Base-by-base conservation (phyloP, 306 rosid genomes). In the Trifolium pratense region DNA sequence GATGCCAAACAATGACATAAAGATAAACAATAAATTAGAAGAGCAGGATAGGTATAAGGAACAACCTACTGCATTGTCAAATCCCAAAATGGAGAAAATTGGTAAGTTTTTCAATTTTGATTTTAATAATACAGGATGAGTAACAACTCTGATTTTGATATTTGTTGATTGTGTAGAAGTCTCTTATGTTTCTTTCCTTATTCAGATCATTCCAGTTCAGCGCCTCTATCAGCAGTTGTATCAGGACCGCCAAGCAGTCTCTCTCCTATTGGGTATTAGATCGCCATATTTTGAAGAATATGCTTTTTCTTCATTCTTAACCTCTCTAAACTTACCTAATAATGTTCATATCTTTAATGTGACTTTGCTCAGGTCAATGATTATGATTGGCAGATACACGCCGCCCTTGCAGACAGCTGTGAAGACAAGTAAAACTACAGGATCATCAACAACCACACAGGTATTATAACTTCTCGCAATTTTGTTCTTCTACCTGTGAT, bases 241-340 rank as follows among this genome's bases (percentile, higher is more conserved):
- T 75, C 83, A 53, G 87, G 78, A 73, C 57, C 71, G 83, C 66
- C 78, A 11, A 68, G 78, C 77, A 80, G 70, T 68, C 76, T 86
- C 55, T 78, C 86, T 76, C 57, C 90, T 73, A 68, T 69, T 65
- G 86, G 92, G 92, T 88, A 76, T 36, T 75, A 40, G 69, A 84
- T 70, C 57, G 18, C 73, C 77, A 64, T 67, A 40, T 71, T 46
- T 9, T 42, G 71, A 46, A 66, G 59, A 67, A 70, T 73, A 60
- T 72, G 26, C 55, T 40, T 71, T 76, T 55, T 72, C 67, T 39
- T 66, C 74, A 20, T 51, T 69, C 64, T 52, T 60, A n/a, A 15
- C 75, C 64, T 31, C 32, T 64, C 13, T 3, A 66, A 80, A 55
- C 69, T 67, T 31, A 32, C 15, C 43, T 39, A 1, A 25, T 34